Evolutionary conservation across 2,329 filamentous ascomycete species (phyloP), one percentile per base, ranked within the genome.

Genomic region (Fusarium zealandicum): DNA sequence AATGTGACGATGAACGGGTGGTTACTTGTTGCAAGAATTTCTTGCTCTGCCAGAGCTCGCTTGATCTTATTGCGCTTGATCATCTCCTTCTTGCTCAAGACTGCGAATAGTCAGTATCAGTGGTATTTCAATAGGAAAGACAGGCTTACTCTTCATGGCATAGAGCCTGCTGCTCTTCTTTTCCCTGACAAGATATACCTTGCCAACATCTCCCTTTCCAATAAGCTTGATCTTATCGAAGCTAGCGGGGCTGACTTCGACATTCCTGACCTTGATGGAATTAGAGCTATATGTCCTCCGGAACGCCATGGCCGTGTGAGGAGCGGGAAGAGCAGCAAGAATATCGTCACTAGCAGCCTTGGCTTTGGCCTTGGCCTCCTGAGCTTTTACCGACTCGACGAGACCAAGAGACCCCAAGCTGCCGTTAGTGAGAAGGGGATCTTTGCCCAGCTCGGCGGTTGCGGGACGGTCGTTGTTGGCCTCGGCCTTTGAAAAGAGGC

Each of bases 21-120:
- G 68, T 99, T 99, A 80, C 93, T 98, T 35, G 95, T 99, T 8
- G 95, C 95, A 47, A 99, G 80, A 63, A 99, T 99, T 75, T 99
- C 95, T 73, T 98, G 95, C 77, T 99, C 95, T 31, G 95, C 95
- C 65, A 99, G 82, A 12, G 95, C 95, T 71, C 95, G 87, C 83
- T 99, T 99, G 79, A 99, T 99, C 83, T 99, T 99, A 82, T 99
- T 99, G 53, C 95, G 90, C 80, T 99, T 99, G 76, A 99, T 99
- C 95, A 99, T 99, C 76, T 99, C 95, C 81, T 98, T 97, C 78
- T 99, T 99, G 82, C 93, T 98, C 75, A 99, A 74, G 6, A 99
- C 95, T 98, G 71, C 13, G 46, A 44, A 44, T 36, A 48, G 73
- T 82, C 67, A 82, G 76, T 67, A 16, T 12, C 25, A 20, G 17